These are phyloP conservation scores for Penicillium manginii DNA, from an alignment of 495 filamentous ascomycete species.

Conservation along the genomic window DNA sequence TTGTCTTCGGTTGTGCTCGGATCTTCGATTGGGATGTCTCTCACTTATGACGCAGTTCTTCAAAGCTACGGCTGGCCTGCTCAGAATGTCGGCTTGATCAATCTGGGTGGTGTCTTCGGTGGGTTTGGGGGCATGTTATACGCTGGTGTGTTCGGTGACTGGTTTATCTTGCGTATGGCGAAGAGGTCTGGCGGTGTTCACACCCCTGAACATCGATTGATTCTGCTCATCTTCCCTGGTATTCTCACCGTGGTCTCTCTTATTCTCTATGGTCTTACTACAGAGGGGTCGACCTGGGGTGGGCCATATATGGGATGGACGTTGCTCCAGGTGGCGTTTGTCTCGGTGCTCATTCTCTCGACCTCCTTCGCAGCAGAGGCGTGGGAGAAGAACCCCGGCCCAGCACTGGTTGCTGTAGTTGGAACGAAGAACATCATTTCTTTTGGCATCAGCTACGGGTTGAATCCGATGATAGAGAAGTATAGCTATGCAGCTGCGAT, in stretches of 20 bases:
- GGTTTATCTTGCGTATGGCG: constrained; percentile 37
- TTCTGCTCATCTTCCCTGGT: constrained; percentile 37
- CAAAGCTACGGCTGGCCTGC: constrained; percentile 37
- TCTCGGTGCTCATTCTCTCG: constrained; percentile 39
- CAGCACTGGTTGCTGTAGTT: constrained; percentile 43
- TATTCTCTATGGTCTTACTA: constrained; percentile 41
- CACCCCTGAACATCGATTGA: constrained; percentile 38
- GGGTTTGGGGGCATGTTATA: constrained; percentile 43
- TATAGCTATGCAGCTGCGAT: constrained; percentile 35
- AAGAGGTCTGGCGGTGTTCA: constrained; percentile 38
- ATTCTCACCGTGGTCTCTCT: constrained; percentile 34
- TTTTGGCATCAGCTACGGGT: constrained; percentile 41
- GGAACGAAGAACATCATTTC: constrained; percentile 44
- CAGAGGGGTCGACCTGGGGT: constrained; percentile 34
- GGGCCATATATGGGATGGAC: constrained; percentile 47
- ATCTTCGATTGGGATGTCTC: constrained; percentile 34
- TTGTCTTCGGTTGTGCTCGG: constrained; percentile 39
- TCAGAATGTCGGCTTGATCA: constrained; percentile 38
- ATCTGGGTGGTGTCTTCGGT: constrained; percentile 40
- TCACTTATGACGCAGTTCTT: constrained; percentile 43
- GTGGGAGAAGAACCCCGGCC: constrained; percentile 44
- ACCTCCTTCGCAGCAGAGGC: constrained; percentile 44
- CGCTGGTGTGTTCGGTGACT: constrained; percentile 36
- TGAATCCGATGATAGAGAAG: constrained; percentile 33
- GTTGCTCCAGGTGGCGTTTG: constrained; percentile 38